These are phyloP conservation scores for Schizonepeta tenuifolia DNA, from an alignment of 257 asterid species.

Conservation along the genomic window DNA sequence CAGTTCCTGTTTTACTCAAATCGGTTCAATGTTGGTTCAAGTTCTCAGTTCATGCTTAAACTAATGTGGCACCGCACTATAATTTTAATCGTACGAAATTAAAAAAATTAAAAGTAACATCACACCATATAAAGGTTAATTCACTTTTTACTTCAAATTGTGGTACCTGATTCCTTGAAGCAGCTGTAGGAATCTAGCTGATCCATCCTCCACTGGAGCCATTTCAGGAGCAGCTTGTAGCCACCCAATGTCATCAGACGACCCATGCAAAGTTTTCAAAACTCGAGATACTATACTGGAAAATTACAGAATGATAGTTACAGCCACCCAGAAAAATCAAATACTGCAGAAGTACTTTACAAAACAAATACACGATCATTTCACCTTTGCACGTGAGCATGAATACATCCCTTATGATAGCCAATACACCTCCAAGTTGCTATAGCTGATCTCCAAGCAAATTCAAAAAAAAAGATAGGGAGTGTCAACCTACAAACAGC, in stretches of 20 bases:
- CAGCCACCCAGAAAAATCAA: slow-evolving; percentile 7
- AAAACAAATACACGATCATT: slow-evolving; percentile 16
- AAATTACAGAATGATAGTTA: slow-evolving; percentile 26
- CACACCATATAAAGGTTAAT: slow-evolving; percentile 1
- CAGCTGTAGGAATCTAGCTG: slow-evolving; percentile 77
- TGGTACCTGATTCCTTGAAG: slow-evolving; percentile 72
- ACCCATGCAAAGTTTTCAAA: slow-evolving; percentile 67
- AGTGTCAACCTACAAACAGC: slow-evolving; percentile 68
- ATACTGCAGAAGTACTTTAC: slow-evolving; percentile 11
- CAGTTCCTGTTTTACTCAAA: no score
- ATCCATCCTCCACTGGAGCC: slow-evolving; percentile 87
- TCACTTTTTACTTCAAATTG: not conserved
- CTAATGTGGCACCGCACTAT: not conserved
- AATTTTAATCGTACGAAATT: slow-evolving; percentile 16
- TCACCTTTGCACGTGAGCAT: slow-evolving; percentile 59
- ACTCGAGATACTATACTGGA: slow-evolving; percentile 62
- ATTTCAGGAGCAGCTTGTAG: slow-evolving; percentile 68
- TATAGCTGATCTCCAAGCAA: slow-evolving; percentile 58
- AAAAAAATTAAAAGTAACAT: not conserved
- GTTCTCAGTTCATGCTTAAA: not conserved
- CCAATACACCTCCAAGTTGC: slow-evolving; percentile 57
- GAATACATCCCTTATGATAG: slow-evolving; percentile 52
- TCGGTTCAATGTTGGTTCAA: no score
- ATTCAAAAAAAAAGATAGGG: slow-evolving; percentile 56
- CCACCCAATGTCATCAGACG: slow-evolving; percentile 97